Evolutionary conservation across 2,329 filamentous ascomycete genomes (phyloP).

Genomic region (Akanthomyces lecanii): DNA sequence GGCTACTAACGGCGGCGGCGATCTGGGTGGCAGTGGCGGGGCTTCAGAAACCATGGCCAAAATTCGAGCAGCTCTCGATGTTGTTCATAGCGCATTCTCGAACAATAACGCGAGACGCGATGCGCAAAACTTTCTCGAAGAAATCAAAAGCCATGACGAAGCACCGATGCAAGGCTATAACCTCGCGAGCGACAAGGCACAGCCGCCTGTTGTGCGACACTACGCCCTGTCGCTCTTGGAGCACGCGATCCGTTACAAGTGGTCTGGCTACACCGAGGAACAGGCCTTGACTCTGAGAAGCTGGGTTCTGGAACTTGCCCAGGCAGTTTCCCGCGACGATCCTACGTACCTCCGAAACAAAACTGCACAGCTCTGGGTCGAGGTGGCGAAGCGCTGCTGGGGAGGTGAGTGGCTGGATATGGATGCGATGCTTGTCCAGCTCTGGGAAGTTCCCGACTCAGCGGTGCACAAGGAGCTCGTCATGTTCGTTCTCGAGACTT

Average conservation of each 20-base stretch:
- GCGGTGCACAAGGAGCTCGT: conserved; percentile 76
- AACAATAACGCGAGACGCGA: conserved; percentile 76
- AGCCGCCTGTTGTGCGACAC: conserved; percentile 80
- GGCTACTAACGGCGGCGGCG: conserved; percentile 36
- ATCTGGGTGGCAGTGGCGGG: conserved; percentile 31
- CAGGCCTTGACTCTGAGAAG: conserved; percentile 65
- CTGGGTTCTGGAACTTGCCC: conserved; percentile 76
- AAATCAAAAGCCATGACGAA: conserved; percentile 72
- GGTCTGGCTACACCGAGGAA: conserved; percentile 65
- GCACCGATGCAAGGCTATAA: conserved; percentile 82
- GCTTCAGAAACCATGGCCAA: conserved; percentile 51
- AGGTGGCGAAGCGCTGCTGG: conserved; percentile 91
- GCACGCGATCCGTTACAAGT: conserved; percentile 81
- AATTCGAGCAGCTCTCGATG: conserved; percentile 79
- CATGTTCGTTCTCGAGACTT: conserved; percentile 79
- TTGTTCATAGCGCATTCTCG: conserved; percentile 79
- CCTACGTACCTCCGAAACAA: conserved; percentile 87
- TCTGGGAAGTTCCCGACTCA: conserved; percentile 71
- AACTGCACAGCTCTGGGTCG: conserved; percentile 89
- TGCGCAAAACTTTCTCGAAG: conserved; percentile 81
- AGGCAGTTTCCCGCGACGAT: conserved; percentile 66
- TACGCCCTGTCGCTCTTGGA: conserved; percentile 92
- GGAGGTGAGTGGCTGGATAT: conserved; percentile 91
- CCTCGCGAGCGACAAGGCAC: conserved; percentile 69
- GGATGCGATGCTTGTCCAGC: conserved; percentile 74